Evolutionary conservation across 2,329 filamentous ascomycete species (phyloP).

Genomic region (Sarocladium brachiariae): DNA sequence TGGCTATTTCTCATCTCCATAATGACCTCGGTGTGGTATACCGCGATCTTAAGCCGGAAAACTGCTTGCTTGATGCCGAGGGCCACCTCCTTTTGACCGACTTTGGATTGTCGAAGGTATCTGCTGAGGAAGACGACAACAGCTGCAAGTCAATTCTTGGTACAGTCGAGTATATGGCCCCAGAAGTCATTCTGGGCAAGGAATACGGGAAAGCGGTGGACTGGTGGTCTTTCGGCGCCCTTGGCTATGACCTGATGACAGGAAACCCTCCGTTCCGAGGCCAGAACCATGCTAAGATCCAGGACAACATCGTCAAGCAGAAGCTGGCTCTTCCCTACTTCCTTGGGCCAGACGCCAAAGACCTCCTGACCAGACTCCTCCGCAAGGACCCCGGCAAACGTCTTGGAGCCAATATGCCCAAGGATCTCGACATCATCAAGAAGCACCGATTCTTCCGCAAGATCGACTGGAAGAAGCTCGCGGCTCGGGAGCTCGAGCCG

Average conservation of each 20-base stretch:
- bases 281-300: conserved; percentile 87
- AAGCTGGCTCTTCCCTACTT: conserved; percentile 88
- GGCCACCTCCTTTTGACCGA: conserved; percentile 93
- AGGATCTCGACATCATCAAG: conserved; percentile 80
- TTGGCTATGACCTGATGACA: conserved; percentile 88
- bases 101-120: conserved; percentile 93
- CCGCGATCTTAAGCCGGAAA: conserved; percentile 95
- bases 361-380: conserved; percentile 80
- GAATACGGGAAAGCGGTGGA: conserved; percentile 93
- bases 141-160: conserved; percentile 83
- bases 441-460: conserved; percentile 93
- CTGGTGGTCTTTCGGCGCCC: conserved; percentile 96
- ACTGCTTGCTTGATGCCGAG: conserved; percentile 85
- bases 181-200: conserved; percentile 81
- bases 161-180: conserved; percentile 98
- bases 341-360: conserved; percentile 85
- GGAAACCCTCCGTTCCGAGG: conserved; percentile 87
- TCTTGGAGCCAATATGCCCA: conserved; percentile 80
- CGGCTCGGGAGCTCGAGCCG: conserved; percentile 72
- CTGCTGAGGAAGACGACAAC: conserved; percentile 55
- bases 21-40: conserved; percentile 90
- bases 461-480: conserved; percentile 89
- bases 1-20: conserved; percentile 90
- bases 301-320: conserved; percentile 91
- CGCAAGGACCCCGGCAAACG: conserved; percentile 90